These are phyloP conservation scores for Xylariomycetidae sp. DNA, from an alignment of 2,329 filamentous ascomycete species.

Conservation along the genomic window DNA sequence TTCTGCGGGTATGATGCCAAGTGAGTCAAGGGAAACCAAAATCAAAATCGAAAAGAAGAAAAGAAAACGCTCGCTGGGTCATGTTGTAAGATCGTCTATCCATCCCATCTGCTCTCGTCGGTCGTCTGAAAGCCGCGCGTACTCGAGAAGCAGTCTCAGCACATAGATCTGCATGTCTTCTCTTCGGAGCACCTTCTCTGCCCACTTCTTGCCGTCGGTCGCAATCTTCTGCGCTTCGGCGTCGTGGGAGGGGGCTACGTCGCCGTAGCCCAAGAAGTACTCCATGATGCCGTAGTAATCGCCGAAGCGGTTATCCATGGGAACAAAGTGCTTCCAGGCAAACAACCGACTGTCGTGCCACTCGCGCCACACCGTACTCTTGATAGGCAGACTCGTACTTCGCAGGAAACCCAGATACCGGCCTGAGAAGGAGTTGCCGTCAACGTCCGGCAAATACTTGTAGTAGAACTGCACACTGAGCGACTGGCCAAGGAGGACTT, in stretches of 20 bases:
- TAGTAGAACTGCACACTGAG: conserved; percentile 49
- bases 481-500: conserved; percentile 31
- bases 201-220: conserved; percentile 59
- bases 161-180: conserved; percentile 73
- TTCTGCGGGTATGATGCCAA: conserved; percentile 2
- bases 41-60: too few species aligned
- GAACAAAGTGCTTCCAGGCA: conserved; percentile 76
- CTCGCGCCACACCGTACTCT: conserved; percentile 71
- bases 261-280: conserved; percentile 62
- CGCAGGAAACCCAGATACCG: conserved; percentile 64
- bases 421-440: conserved; percentile 67
- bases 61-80: conserved; percentile 4
- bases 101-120: conserved; percentile 48
- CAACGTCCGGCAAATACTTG: conserved; percentile 72
- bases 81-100: conserved; percentile 41
- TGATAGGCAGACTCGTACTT: conserved; percentile 66
- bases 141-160: conserved; percentile 58
- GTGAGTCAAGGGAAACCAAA: too few species aligned
- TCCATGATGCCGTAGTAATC: conserved; percentile 70
- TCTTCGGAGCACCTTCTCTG: conserved; percentile 58
- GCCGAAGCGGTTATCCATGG: conserved; percentile 67
- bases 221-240: conserved; percentile 58
- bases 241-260: conserved; percentile 42
- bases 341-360: conserved; percentile 74
- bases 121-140: conserved; percentile 50